Percentiles rank a stretch among this genome's conserved stretches.
Conservation (phyloP, 208 protist genomes). For the Endotrypanum monterogeii region DNA sequence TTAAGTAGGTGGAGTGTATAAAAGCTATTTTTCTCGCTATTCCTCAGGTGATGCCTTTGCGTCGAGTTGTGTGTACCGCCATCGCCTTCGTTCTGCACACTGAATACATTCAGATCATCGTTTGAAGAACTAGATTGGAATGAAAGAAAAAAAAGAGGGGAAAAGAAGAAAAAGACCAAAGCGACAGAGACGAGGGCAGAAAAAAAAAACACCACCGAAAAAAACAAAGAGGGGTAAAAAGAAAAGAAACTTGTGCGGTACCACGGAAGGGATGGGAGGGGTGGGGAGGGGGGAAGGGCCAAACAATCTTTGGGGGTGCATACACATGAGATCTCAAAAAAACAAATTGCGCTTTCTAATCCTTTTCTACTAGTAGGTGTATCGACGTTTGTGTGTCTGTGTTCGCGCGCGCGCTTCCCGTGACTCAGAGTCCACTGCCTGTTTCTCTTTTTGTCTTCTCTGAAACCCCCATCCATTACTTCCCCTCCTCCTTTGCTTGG, state of each 20-base stretch:
- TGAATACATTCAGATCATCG: too few relatives aligned
- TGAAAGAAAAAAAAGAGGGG: neutral
- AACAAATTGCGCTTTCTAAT: neutral
- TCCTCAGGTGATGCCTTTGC: too few relatives aligned
- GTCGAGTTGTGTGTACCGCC: too few relatives aligned
- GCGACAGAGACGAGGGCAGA: conserved; percentile 2
- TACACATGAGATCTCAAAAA: neutral
- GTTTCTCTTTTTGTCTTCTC: too few relatives aligned
- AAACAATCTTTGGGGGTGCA: neutral
- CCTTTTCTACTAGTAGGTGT: neutral
- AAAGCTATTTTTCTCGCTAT: too few relatives aligned
- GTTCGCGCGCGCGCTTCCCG: too few relatives aligned
- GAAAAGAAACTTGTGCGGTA: neutral
- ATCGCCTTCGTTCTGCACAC: too few relatives aligned
- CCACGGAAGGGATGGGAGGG: too few relatives aligned
- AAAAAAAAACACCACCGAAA: neutral
- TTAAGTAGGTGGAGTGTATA: too few relatives aligned
- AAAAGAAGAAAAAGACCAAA: conserved; percentile 7
- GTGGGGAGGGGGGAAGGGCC: neutral
- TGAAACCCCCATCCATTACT: too few relatives aligned
- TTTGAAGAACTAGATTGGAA: neutral
- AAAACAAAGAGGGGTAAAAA: neutral
- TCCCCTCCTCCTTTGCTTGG: too few relatives aligned
- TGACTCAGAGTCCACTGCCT: too few relatives aligned
- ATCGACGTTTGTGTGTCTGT: neutral